These are phyloP conservation scores for Gaeumannomyces tritici DNA, from an alignment of 2,329 filamentous ascomycete genomes.

Conservation along the genomic window DNA sequence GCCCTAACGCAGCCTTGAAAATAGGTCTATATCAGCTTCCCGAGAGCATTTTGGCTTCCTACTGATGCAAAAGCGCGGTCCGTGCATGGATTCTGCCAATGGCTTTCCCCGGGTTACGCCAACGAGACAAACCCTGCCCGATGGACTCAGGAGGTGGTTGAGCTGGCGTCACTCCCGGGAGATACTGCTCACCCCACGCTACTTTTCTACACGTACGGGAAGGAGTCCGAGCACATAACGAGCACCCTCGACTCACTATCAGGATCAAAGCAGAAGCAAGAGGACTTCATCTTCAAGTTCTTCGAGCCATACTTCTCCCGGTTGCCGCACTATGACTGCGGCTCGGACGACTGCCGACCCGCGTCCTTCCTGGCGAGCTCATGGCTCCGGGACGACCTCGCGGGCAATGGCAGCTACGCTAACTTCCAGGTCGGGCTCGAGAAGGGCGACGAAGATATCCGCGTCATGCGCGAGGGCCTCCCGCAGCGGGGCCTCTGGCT, in stretches of 20 bases:
- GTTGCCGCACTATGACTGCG: conserved; percentile 55
- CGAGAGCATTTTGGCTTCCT: conserved; percentile 61
- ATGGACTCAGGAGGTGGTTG: conserved; percentile 72
- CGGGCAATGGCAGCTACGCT: conserved; percentile 72
- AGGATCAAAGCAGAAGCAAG: conserved; percentile 32
- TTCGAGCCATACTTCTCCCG: conserved; percentile 71
- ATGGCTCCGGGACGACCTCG: conserved; percentile 71
- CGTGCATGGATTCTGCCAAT: conserved; percentile 63
- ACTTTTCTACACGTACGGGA: conserved; percentile 72
- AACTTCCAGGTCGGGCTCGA: conserved; percentile 75
- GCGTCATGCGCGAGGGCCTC: conserved; percentile 50
- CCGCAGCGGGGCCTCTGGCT: conserved; percentile 69
- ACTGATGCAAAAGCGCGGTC: conserved; percentile 27
- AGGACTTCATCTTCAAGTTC: conserved; percentile 50
- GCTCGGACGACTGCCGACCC: conserved; percentile 49
- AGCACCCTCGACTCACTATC: conserved; percentile 28
- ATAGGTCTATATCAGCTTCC: conserved; percentile 58
- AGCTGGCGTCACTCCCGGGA: conserved; percentile 57
- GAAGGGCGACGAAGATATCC: conserved; percentile 63
- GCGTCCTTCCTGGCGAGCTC: conserved; percentile 56
- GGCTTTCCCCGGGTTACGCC: conserved; percentile 63
- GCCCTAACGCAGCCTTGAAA: neutral
- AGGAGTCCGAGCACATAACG: conserved; percentile 44
- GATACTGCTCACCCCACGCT: conserved; percentile 64
- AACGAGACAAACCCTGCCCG: conserved; percentile 46